phyloP scores from a whole-genome alignment of 768 basidiomycete species.

The Termitomyces sp. region DNA sequence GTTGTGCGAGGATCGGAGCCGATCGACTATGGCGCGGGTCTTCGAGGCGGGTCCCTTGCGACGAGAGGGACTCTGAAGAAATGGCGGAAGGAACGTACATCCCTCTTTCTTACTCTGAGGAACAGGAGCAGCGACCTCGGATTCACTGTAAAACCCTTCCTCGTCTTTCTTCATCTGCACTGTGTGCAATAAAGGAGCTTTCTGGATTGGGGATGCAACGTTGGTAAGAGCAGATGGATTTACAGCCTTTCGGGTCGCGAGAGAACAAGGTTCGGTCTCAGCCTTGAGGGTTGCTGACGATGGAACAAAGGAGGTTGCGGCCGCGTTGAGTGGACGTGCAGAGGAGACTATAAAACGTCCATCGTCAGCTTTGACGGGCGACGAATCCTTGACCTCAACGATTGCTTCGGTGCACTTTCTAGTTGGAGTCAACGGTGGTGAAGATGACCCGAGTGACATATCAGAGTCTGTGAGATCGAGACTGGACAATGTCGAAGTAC shows the following conservation, averaged over 20 bases:
- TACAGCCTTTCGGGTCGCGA: slow-evolving; percentile 15
- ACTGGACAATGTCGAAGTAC: slow-evolving; percentile 32
- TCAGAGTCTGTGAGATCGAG: slow-evolving; percentile 40
- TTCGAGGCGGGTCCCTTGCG: slow-evolving; percentile 42
- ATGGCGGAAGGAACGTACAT: slow-evolving; percentile 40
- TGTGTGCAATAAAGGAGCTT: slow-evolving; percentile 30
- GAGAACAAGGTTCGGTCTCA: slow-evolving; percentile 19
- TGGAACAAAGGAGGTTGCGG: slow-evolving; percentile 42
- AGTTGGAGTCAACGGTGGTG: slow-evolving; percentile 49
- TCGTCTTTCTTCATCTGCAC: slow-evolving; percentile 48
- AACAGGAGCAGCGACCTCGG: slow-evolving; percentile 26
- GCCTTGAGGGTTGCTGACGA: slow-evolving; percentile 18
- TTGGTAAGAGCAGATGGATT: slow-evolving; percentile 23
- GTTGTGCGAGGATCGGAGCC: slow-evolving; percentile 33
- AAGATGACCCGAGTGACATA: slow-evolving; percentile 38
- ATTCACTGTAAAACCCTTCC: slow-evolving; percentile 45
- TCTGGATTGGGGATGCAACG: slow-evolving; percentile 48
- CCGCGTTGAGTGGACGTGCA: slow-evolving; percentile 34
- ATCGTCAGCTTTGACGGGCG: slow-evolving; percentile 21
- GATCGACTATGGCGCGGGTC: slow-evolving; percentile 57
- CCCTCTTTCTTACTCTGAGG: slow-evolving; percentile 23
- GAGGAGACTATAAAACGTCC: slow-evolving; percentile 12
- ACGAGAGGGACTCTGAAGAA: slow-evolving; percentile 38
- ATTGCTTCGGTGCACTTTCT: slow-evolving; percentile 31
- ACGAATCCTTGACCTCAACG: slow-evolving; percentile 29